Base-by-base conservation (phyloP, 306 rosid genomes). In the Vigna hirtella region DNA sequence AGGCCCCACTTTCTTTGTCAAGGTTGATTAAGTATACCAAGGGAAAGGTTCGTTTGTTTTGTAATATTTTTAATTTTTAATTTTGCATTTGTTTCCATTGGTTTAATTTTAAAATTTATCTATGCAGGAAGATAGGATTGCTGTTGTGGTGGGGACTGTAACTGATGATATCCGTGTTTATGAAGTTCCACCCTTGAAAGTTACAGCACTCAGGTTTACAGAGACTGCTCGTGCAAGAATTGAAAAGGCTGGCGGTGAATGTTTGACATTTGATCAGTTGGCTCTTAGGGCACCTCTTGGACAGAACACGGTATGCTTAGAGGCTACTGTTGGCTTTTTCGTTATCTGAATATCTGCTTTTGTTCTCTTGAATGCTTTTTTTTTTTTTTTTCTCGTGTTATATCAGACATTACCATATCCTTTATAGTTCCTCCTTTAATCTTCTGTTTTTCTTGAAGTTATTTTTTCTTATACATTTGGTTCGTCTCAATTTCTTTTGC, bases 161-260 rank as follows among this genome's bases (percentile, higher is more conserved):
- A 90, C 96, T 0, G 96, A 93, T 50, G 96, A 93, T 73, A 80
- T 85, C 2, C 86, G 96, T 6, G 89, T 70, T 47, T 77, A 90
- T 82, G 96, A 93, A 66, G 96, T 93, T 77, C 97, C 96, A 5
- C 28, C 92, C 32, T 9, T 93, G 48, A 89, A 90, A 81, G 97
- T 93, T 40, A 85, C 93, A 1, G 92, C 97, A 64, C 86, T 93
- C 53, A 89, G 93, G 83, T 93, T 90, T 66, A 92, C 97, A 0
- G 97, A 90, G 88, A 93, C 93, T 0, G 97, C 96, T 3, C 86
- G 97, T 26, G 93, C 97, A 32, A 89, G 97, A 76, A 93, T 90
- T 6, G 95, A 88, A 56, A 92, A 88, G 82, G 95, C 95, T 0
- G 97, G 97, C 17, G 95, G 97, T 15, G 93, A 92, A 77, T 92